These are phyloP conservation scores for Candida ponderosae DNA, from an alignment of 805 yeast species.

Conservation along the genomic window DNA sequence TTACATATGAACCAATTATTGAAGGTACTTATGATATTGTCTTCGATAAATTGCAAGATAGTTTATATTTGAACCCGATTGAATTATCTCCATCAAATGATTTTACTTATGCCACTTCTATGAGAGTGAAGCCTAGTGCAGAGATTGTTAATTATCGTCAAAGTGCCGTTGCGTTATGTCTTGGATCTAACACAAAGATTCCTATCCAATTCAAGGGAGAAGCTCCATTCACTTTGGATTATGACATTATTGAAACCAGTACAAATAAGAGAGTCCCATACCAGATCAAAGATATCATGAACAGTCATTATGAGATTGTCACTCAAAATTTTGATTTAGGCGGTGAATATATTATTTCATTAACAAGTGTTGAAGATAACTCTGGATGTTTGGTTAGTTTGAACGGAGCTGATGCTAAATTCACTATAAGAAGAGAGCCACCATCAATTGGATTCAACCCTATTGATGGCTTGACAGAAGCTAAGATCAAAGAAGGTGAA, in stretches of 20 bases:
- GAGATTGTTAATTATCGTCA: conserved; percentile 12
- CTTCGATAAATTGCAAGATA: conserved; percentile 58
- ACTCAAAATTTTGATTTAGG: conserved; percentile 56
- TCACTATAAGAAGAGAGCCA: conserved; percentile 63
- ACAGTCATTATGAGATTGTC: conserved; percentile 30
- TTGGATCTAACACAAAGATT: conserved; percentile 37
- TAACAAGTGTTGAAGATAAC: conserved; percentile 65
- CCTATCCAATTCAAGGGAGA: conserved; percentile 68
- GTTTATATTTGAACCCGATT: conserved; percentile 42
- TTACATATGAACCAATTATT: conserved; percentile 64
- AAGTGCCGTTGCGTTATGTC: conserved; percentile 27
- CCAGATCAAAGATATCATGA: conserved; percentile 31
- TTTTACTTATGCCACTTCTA: conserved; percentile 57
- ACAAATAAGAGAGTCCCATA: conserved; percentile 40
- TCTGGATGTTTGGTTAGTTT: conserved; percentile 72
- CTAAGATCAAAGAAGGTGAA: conserved; percentile 56
- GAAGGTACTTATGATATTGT: conserved; percentile 80
- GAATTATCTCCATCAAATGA: conserved; percentile 25
- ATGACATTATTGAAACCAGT: conserved; percentile 54
- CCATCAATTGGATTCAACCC: conserved; percentile 50
- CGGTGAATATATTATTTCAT: conserved; percentile 60
- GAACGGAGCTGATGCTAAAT: conserved; percentile 50
- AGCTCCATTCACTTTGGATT: conserved; percentile 66
- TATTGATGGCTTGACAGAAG: conserved; percentile 24
- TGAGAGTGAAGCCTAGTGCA: conserved; percentile 63